Evolutionary conservation across 164 flowering plant species (phyloP).

Genomic region (Chimonanthus salicifolius): DNA sequence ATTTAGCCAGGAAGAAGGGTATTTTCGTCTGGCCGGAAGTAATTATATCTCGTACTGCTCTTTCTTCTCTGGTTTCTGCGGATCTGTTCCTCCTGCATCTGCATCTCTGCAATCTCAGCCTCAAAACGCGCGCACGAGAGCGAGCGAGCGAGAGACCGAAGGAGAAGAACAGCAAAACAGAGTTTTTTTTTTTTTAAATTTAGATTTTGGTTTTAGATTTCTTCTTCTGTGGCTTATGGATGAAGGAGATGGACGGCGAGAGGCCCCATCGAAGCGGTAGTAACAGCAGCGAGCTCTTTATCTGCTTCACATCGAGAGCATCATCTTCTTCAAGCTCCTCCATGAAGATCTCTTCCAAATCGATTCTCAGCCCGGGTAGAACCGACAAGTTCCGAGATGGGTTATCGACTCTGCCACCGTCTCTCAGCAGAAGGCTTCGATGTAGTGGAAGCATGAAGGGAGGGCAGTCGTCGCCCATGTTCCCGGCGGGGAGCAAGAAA

Average conservation of each 20-base stretch:
- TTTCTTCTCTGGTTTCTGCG: background rate
- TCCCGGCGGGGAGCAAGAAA: constrained; percentile 42
- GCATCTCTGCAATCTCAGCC: background rate
- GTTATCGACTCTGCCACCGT: constrained; percentile 47
- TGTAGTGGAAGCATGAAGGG: constrained; percentile 67
- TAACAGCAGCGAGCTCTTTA: constrained; percentile 49
- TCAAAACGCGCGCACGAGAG: background rate
- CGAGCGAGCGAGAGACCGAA: background rate
- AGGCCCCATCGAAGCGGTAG: constrained; percentile 21
- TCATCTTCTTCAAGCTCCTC: constrained; percentile 35
- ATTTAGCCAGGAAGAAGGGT: background rate
- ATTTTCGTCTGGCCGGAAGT: background rate
- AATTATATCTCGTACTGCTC: background rate
- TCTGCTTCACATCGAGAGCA: constrained; percentile 68
- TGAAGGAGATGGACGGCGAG: constrained; percentile 20
- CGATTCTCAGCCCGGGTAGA: constrained; percentile 59
- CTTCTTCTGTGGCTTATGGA: constrained; percentile 4
- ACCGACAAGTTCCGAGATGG: constrained; percentile 32
- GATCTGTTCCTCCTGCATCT: background rate
- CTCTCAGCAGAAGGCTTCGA: constrained; percentile 57
- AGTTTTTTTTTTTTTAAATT: background rate
- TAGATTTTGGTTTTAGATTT: background rate
- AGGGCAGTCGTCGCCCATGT: constrained; percentile 74
- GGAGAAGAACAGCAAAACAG: no score
- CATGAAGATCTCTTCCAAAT: constrained; percentile 62